Evolutionary conservation across 257 asterid species (phyloP), one percentile per base, ranked within the genome.

Genomic region (Cordia subcordata): DNA sequence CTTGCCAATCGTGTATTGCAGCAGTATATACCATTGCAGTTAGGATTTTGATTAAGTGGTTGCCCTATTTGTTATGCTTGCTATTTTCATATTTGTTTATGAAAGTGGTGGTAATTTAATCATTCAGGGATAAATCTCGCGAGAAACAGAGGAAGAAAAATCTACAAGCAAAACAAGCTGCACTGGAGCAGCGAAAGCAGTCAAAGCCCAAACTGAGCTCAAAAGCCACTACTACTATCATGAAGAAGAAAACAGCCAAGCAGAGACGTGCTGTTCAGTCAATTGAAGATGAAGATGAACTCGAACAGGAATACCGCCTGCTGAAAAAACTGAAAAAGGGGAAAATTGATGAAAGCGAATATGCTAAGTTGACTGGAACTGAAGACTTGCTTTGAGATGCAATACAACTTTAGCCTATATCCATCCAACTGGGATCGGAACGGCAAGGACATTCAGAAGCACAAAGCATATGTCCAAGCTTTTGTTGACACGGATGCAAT

Each of bases 81-180:
- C 35, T 16, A 49, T 5, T 49, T 19, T 13, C 54, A 49, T 15
- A 18, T 13, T 18, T 22, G 56, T 56, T 21, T 17, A 12, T 66
- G 53, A 27, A 49, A 58, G n/a, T n/a, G 27, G 23, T 0, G 11
- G 15, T 38, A 23, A 20, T 0, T 40, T 50, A 55, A 22, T 21
- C 54, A 45, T 71, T 57, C 81, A 89, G 99, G 85, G 97, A 93
- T 66, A 89, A 89, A 57, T 81, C 88, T 23, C 79, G 92, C 35
- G 94, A 89, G 68, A 93, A 85, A 69, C 97, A 93, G 66, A 76
- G 99, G 66, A 93, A 80, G 89, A 86, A 86, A 63, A 89, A 85
- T 67, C 68, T 86, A 57, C 75, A 49, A 75, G 81, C 60, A 3
- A 93, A 69, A 59, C 78, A 75, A 60, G 92, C 78, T 17, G 85